Base-by-base conservation (phyloP, 2,329 filamentous ascomycete species). In the Neofusicoccum umdonicola region DNA sequence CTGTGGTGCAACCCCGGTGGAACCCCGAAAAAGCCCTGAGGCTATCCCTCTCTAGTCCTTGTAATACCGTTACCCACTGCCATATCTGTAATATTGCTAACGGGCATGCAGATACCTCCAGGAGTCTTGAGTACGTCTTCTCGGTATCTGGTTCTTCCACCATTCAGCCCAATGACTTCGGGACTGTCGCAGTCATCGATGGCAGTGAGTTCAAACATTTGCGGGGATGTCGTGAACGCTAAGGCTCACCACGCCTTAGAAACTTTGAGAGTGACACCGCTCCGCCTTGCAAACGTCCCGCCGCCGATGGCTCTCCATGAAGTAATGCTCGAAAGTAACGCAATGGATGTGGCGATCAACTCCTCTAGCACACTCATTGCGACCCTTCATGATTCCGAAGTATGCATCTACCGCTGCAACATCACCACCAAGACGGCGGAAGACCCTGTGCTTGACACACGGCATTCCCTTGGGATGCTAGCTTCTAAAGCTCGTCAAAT, bases 251-350 rank as follows among this genome's bases (percentile, higher is more conserved):
- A 19, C 65, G 13, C 67, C 3, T 5, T 7, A 85, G 82, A 77
- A 68, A 86, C 74, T 3, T 78, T 98, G 65, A 96, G 96, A 74
- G 77, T 98, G 51, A 98, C 95, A 0, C 92, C 95, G 0, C 84
- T 99, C 68, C 85, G 91, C 67, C 84, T 89, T 57, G 90, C 92
- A 12, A 96, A 95, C 71, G 84, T 97, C 3, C 95, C 95, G 27
- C 95, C 95, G 34, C 95, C 95, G 0, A 97, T 98, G 93, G 88
- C 92, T 15, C 83, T 94, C 67, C 90, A 90, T 69, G 91, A 96
- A 65, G 71, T 97, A 17, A 71, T 80, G 12, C 77, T 90, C 34
- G 80, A 85, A 13, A 83, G 83, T 0, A 88, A 89, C 62, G 84
- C 87, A 2, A 79, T 91, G 17, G 93, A 97, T 77, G 87, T 95